These are phyloP conservation scores for Mucor indicus DNA, from an alignment of 371 early-diverging fungal genomes.

Conservation along the genomic window DNA sequence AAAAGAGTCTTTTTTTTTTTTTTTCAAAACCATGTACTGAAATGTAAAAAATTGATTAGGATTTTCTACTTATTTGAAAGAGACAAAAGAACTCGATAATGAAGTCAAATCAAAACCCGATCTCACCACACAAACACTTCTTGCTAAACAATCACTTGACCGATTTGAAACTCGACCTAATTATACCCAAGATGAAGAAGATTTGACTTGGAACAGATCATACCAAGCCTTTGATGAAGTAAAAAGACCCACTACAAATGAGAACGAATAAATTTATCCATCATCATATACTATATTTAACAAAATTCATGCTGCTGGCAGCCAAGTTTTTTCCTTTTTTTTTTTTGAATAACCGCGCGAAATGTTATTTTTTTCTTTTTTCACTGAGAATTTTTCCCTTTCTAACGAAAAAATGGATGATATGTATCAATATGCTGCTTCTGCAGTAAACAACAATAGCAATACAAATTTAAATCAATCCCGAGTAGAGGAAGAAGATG, in stretches of 20 bases:
- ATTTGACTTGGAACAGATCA: slow-evolving; percentile 2
- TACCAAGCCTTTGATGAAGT: not conserved
- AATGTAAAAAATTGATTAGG: no score
- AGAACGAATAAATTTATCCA: slow-evolving; percentile 2
- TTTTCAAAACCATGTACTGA: no score
- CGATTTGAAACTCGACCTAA: slow-evolving; percentile 1
- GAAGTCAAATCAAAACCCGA: not conserved
- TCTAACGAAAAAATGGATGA: slow-evolving; percentile 18
- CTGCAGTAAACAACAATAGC: slow-evolving; percentile 32
- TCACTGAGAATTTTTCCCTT: not conserved
- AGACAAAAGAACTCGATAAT: not conserved
- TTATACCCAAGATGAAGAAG: slow-evolving; percentile 4
- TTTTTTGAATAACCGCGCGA: no score
- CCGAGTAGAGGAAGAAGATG: slow-evolving; percentile 28
- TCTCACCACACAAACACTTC: slow-evolving; percentile 18
- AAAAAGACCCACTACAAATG: not conserved
- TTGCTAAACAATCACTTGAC: slow-evolving; percentile 12
- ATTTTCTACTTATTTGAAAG: not conserved
- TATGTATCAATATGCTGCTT: slow-evolving; percentile 28
- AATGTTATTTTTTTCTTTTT: not conserved
- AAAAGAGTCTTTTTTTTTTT: no score
- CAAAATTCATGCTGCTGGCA: no score
- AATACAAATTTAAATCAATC: not conserved
- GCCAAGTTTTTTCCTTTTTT: not conserved
- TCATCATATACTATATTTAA: not conserved